These are phyloP conservation scores for Wickerhamomyces mucosus DNA, from an alignment of 805 yeast species.

Conservation along the genomic window DNA sequence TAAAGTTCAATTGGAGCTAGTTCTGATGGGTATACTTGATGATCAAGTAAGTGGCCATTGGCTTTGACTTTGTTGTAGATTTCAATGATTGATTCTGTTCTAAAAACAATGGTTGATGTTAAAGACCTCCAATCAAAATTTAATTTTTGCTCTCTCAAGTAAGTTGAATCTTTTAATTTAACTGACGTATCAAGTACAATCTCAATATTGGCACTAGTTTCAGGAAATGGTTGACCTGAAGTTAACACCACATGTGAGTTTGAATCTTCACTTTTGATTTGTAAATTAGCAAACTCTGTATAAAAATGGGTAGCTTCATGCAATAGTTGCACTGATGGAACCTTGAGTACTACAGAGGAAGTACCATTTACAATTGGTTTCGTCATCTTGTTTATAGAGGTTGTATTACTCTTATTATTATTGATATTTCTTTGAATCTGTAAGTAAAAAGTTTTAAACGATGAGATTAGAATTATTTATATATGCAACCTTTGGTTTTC, in stretches of 20 bases:
- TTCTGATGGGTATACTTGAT: slow-evolving; percentile 62
- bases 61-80: slow-evolving; percentile 20
- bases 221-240: slow-evolving; percentile 21
- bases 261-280: slow-evolving; percentile 16
- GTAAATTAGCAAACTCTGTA: slow-evolving; percentile 31
- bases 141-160: slow-evolving; percentile 19
- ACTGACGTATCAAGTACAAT: slow-evolving; percentile 15
- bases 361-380: slow-evolving; percentile 45
- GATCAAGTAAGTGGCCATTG: slow-evolving; percentile 20
- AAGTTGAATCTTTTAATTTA: slow-evolving; percentile 18
- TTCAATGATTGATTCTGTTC: slow-evolving; percentile 20
- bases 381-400: slow-evolving; percentile 6
- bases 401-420: neutral
- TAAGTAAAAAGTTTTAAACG: neutral
- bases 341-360: slow-evolving; percentile 41
- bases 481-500: too few species aligned
- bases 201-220: slow-evolving; percentile 20
- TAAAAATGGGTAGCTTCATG: slow-evolving; percentile 48
- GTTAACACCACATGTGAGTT: slow-evolving; percentile 19
- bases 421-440: neutral
- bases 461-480: neutral
- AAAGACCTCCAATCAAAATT: slow-evolving; percentile 42
- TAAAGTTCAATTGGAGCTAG: slow-evolving; percentile 69
- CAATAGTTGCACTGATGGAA: slow-evolving; percentile 37
- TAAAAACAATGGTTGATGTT: slow-evolving; percentile 30